Evolutionary conservation across 2,329 filamentous ascomycete genomes (phyloP).

Genomic region (Penicillium griseofulvum): DNA sequence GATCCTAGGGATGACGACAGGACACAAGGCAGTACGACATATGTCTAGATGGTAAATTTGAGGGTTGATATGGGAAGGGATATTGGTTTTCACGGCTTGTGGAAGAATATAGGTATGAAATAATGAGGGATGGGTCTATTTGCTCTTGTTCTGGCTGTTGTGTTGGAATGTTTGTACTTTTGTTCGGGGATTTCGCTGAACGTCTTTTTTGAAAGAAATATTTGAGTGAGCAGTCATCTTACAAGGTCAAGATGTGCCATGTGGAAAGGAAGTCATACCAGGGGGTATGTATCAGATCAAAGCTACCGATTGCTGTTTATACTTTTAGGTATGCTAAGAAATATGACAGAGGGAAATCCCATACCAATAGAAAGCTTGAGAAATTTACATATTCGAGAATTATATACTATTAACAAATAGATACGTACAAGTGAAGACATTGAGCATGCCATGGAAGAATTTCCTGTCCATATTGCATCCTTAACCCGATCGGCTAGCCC

Average conservation of each 20-base stretch:
- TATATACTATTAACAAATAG: constrained; percentile 1
- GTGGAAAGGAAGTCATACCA: not conserved
- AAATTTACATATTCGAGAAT: not conserved
- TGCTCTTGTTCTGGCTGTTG: no score
- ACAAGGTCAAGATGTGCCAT: no score
- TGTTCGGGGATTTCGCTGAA: no score
- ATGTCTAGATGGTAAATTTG: no score
- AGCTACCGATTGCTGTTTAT: no score
- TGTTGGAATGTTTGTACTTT: not conserved
- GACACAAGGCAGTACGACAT: no score
- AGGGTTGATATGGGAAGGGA: no score
- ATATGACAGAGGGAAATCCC: not conserved
- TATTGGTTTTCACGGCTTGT: no score
- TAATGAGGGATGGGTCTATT: not conserved
- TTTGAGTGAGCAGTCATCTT: not conserved
- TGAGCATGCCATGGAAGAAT: not conserved
- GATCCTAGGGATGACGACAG: no score
- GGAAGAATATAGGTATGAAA: no score
- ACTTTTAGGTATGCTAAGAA: not conserved
- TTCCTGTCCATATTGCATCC: not conserved
- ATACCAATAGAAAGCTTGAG: not conserved
- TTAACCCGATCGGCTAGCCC: not conserved
- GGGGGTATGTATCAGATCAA: not conserved
- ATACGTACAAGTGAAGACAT: not conserved
- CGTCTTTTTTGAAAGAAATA: no score